Percentiles rank a stretch among this genome's conserved stretches.
Evolutionary conservation across 495 filamentous ascomycete species (phyloP).

Genomic region (Aspergillus panamensis): DNA sequence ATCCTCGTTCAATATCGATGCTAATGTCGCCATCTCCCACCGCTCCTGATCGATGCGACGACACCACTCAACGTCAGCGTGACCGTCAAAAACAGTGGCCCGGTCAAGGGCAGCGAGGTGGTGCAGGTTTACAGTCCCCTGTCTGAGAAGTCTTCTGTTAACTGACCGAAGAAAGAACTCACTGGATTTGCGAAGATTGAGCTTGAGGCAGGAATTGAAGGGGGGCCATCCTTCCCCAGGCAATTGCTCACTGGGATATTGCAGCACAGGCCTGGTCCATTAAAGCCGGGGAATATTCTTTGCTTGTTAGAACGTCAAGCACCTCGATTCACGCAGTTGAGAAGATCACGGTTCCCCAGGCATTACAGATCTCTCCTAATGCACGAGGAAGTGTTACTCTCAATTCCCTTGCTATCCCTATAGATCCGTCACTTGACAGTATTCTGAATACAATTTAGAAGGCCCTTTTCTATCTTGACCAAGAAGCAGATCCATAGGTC

Average conservation of each 20-base stretch:
- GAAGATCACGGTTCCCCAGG: background rate
- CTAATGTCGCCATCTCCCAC: background rate
- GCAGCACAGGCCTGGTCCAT: background rate
- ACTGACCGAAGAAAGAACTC: slow-evolving; percentile 9
- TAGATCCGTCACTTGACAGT: too few species aligned
- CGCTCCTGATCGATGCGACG: background rate
- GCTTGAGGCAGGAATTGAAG: slow-evolving; percentile 4
- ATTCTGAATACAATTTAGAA: too few species aligned
- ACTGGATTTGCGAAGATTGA: slow-evolving; percentile 9
- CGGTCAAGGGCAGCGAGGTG: slow-evolving; percentile 5
- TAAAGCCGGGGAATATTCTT: background rate
- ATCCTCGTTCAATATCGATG: slow-evolving; percentile 37
- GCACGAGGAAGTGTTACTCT: background rate
- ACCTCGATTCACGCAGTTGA: background rate
- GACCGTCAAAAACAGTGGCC: slow-evolving; percentile 4
- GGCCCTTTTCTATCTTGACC: too few species aligned
- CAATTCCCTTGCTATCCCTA: too few species aligned
- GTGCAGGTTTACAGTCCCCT: slow-evolving; percentile 6
- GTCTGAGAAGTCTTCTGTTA: background rate
- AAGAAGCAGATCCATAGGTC: too few species aligned
- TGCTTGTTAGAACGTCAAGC: background rate
- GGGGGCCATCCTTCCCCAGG: background rate
- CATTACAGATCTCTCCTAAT: background rate
- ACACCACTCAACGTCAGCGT: background rate
- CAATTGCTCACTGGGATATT: background rate